Conservation (phyloP, 345 rosid genomes). For the Salix dunnii region DNA sequence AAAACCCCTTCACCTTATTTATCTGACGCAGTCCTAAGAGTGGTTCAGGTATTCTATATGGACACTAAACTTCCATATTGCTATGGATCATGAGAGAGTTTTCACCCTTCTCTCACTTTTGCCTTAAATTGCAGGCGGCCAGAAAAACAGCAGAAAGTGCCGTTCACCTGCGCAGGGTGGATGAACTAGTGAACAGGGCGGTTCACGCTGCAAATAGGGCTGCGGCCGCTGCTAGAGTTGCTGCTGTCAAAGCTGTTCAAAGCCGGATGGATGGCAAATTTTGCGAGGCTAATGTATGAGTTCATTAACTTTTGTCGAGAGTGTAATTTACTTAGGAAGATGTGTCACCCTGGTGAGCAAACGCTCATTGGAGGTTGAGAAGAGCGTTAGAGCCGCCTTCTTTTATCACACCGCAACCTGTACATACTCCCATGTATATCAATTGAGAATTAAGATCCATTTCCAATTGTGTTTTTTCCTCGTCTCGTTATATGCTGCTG, state of each 20-base stretch:
- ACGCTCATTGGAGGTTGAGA: conserved; percentile 47
- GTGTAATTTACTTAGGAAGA: conserved; percentile 36
- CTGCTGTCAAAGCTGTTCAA: conserved; percentile 92
- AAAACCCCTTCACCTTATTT: conserved; percentile 39
- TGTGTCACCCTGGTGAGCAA: conserved; percentile 41
- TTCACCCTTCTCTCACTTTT: not conserved
- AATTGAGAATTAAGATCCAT: conserved; percentile 32
- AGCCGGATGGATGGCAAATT: conserved; percentile 85
- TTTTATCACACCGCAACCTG: conserved; percentile 40
- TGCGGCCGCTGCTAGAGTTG: conserved; percentile 94
- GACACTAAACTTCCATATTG: not conserved
- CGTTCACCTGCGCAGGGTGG: conserved; percentile 52
- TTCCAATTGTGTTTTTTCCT: conserved; percentile 5
- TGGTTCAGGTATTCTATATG: conserved; percentile 54
- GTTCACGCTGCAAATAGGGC: conserved; percentile 75
- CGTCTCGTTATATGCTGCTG: not conserved
- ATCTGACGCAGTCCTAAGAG: conserved; percentile 45
- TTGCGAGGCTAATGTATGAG: conserved; percentile 53
- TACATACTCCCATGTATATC: conserved; percentile 44
- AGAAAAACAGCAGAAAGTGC: conserved; percentile 71
- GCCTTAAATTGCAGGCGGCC: conserved; percentile 50
- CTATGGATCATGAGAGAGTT: not conserved
- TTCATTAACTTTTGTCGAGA: conserved; percentile 18
- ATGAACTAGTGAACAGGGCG: conserved; percentile 71
- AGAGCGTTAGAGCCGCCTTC: conserved; percentile 25